Evolutionary conservation across 2,329 filamentous ascomycete genomes (phyloP).

Genomic region (Penicillium janthinellum): DNA sequence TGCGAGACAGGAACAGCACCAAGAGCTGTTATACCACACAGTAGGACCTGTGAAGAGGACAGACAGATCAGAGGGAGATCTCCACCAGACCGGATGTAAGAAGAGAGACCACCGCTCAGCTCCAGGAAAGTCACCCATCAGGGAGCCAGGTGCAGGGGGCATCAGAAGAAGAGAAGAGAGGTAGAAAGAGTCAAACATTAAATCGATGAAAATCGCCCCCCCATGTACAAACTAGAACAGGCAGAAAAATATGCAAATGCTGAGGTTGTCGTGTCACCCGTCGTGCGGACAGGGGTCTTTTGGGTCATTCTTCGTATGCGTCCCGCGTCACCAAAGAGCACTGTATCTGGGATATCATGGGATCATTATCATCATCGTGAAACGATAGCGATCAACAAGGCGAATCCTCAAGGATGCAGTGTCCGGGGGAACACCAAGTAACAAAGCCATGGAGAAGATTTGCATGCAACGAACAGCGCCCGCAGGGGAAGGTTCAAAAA

Average conservation of each 20-base stretch:
- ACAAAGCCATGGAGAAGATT: slow-evolving; percentile 26
- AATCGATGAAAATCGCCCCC: slow-evolving; percentile 32
- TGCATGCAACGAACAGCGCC: slow-evolving; percentile 31
- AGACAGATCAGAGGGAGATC: not conserved
- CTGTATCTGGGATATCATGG: not conserved
- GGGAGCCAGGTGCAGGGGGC: not conserved
- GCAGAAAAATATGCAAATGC: slow-evolving; percentile 40
- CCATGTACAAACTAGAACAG: slow-evolving; percentile 38
- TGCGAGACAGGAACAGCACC: not conserved
- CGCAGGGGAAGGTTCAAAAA: slow-evolving; percentile 20
- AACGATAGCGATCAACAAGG: slow-evolving; percentile 28
- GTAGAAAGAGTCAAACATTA: slow-evolving; percentile 26
- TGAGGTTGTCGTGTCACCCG: slow-evolving; percentile 41
- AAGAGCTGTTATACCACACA: not conserved
- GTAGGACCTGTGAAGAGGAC: not conserved
- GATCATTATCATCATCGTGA: slow-evolving; percentile 4
- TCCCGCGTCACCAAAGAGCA: slow-evolving; percentile 30
- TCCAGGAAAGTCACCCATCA: slow-evolving; percentile 3
- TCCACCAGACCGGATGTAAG: not conserved
- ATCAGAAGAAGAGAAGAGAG: slow-evolving; percentile 17
- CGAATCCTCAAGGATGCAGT: slow-evolving; percentile 23
- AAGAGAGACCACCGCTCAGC: not conserved
- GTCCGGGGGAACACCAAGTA: slow-evolving; percentile 22
- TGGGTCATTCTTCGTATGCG: slow-evolving; percentile 41
- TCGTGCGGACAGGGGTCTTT: slow-evolving; percentile 33